Evolutionary conservation across 441 rosid species (phyloP).

Genomic region (Bruguiera hainesii): DNA sequence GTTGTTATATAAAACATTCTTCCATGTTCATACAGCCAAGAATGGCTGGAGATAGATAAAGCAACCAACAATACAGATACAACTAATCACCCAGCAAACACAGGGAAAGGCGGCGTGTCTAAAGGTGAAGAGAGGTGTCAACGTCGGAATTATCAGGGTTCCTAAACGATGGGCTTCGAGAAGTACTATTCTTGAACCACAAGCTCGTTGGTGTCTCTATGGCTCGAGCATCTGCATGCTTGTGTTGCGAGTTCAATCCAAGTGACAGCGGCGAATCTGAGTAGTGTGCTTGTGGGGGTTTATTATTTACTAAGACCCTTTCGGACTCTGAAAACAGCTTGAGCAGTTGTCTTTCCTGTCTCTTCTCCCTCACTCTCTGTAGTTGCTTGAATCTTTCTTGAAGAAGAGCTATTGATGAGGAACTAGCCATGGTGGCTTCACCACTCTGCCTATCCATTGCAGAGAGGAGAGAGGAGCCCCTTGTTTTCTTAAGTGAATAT

Average conservation of each 20-base stretch:
- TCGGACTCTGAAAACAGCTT: conserved; percentile 27
- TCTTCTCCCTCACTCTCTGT: conserved; percentile 58
- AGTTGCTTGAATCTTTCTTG: conserved; percentile 71
- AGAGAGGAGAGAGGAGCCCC: conserved; percentile 1
- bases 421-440: conserved; percentile 36
- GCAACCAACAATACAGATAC: neutral
- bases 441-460: conserved; percentile 46
- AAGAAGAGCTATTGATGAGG: conserved; percentile 64
- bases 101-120: conserved; percentile 11
- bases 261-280: conserved; percentile 42
- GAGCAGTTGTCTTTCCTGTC: conserved; percentile 53
- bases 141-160: conserved; percentile 44
- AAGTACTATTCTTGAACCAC: conserved; percentile 26
- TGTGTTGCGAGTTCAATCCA: conserved; percentile 33
- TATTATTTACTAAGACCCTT: conserved; percentile 16
- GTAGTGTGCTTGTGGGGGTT: conserved; percentile 12
- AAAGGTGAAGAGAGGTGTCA: conserved; percentile 72
- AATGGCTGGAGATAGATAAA: conserved; percentile 5
- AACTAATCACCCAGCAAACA: conserved; percentile 6
- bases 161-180: conserved; percentile 19
- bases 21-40: conserved; percentile 28
- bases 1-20: conserved; percentile 17
- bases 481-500: neutral
- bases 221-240: conserved; percentile 23
- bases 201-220: conserved; percentile 22